Evolutionary conservation across 805 yeast genomes (phyloP).

Genomic region (Wickerhamomyces pijperi): DNA sequence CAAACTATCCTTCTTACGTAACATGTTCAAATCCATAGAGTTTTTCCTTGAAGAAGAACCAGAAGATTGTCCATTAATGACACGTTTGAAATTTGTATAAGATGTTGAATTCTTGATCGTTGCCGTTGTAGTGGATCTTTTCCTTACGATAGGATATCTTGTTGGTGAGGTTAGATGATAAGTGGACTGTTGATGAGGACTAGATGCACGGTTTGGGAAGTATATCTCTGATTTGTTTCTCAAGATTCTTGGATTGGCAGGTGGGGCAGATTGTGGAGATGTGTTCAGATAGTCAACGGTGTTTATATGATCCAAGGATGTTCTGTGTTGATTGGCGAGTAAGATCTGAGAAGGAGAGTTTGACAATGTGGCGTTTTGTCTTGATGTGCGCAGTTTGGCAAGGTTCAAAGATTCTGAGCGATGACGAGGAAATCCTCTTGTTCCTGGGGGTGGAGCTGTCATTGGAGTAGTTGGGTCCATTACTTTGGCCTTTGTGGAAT

Average conservation of each 20-base stretch:
- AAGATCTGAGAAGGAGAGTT: constrained; percentile 10
- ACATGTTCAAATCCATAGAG: background rate
- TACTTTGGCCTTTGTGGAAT: too few relatives aligned
- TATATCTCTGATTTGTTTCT: background rate
- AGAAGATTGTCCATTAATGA: too few relatives aligned
- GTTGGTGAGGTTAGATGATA: too few relatives aligned
- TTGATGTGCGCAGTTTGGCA: constrained; percentile 8
- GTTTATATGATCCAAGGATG: constrained; percentile 10
- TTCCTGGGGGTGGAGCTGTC: too few relatives aligned
- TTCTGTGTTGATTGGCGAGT: constrained; percentile 1
- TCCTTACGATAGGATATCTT: too few relatives aligned
- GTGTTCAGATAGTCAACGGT: background rate
- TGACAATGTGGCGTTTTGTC: too few relatives aligned
- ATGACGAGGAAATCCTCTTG: constrained; percentile 16
- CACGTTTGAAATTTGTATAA: background rate
- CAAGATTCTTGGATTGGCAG: background rate
- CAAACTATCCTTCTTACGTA: background rate
- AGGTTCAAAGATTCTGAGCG: constrained; percentile 16
- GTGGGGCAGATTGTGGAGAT: background rate
- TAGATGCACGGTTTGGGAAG: background rate
- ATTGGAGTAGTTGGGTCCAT: background rate
- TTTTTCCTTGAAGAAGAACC: background rate
- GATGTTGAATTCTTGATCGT: background rate
- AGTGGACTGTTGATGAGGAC: too few relatives aligned
- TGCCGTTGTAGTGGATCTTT: too few relatives aligned